A percentile compares a stretch with the other conserved stretches of the same genome.
Conservation (phyloP, 2,329 filamentous ascomycete species). For the Aulographum hederae region DNA sequence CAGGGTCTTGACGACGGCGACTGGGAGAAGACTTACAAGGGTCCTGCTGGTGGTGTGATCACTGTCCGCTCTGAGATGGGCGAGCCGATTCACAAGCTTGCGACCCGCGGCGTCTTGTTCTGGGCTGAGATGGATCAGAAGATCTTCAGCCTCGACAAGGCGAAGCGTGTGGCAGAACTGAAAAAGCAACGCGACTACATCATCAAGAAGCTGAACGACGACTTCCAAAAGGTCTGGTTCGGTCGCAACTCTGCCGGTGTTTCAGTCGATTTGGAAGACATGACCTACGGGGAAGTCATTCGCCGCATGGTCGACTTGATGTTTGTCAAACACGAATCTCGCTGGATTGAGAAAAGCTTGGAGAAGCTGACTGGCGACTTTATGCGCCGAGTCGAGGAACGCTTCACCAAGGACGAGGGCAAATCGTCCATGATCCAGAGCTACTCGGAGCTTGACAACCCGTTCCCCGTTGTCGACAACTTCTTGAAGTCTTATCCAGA, state of each 20-base stretch:
- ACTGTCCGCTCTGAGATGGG: slow-evolving; percentile 98
- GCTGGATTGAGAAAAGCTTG: slow-evolving; percentile 45
- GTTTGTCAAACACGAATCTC: slow-evolving; percentile 25
- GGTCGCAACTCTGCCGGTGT: slow-evolving; percentile 23
- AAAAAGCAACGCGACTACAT: slow-evolving; percentile 26
- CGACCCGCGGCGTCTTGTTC: slow-evolving; percentile 86
- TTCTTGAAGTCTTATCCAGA: slow-evolving; percentile 74
- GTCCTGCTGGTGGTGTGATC: slow-evolving; percentile 78
- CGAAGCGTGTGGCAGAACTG: slow-evolving; percentile 28
- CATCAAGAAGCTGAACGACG: slow-evolving; percentile 27
- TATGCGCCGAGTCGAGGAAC: slow-evolving; percentile 90
- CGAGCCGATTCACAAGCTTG: slow-evolving; percentile 96
- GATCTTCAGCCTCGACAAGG: slow-evolving; percentile 91
- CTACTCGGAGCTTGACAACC: slow-evolving; percentile 72
- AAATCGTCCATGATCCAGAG: slow-evolving; percentile 74
- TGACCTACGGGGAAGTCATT: slow-evolving; percentile 29
- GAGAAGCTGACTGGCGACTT: slow-evolving; percentile 79
- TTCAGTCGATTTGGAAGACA: slow-evolving; percentile 26
- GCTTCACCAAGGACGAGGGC: slow-evolving; percentile 58
- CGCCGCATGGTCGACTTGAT: slow-evolving; percentile 27
- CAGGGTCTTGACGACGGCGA: slow-evolving; percentile 22
- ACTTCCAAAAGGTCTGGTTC: slow-evolving; percentile 32
- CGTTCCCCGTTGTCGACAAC: slow-evolving; percentile 58
- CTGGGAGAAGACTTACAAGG: slow-evolving; percentile 34
- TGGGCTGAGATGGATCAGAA: slow-evolving; percentile 99